A percentile compares a stretch with the other conserved stretches of the same genome.
These are phyloP conservation scores for Suhomyces kunorum DNA, from an alignment of 1,139 yeast species.

Conservation along the genomic window DNA sequence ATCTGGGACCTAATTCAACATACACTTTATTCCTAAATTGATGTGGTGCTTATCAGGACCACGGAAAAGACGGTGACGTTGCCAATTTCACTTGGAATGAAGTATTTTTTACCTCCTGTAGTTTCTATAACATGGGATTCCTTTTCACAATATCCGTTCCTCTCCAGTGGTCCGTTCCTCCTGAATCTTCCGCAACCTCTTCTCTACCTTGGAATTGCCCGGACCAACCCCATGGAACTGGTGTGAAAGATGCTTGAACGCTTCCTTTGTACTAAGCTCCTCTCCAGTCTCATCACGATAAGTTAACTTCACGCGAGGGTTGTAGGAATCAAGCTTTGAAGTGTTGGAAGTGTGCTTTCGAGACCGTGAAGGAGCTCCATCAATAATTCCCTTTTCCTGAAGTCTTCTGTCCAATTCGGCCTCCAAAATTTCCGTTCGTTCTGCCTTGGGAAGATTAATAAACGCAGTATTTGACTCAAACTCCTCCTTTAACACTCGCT, in stretches of 20 bases:
- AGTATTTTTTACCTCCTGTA: conserved; percentile 1
- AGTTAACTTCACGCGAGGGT: conserved; percentile 63
- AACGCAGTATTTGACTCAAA: conserved; percentile 33
- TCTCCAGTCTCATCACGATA: conserved; percentile 77
- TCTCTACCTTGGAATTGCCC: conserved; percentile 17
- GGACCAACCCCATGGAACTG: conserved; percentile 71
- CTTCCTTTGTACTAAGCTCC: conserved; percentile 66
- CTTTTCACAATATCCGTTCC: conserved; percentile 3
- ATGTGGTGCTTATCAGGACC: no score
- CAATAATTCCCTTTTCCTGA: conserved; percentile 27
- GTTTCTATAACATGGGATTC: no score
- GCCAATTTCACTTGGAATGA: no score
- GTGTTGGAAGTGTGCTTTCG: conserved; percentile 3
- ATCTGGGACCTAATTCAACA: no score
- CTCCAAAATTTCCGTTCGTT: conserved; percentile 32
- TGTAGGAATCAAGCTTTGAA: conserved; percentile 45
- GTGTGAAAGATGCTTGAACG: conserved; percentile 82
- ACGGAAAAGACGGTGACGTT: no score
- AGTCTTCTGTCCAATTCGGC: conserved; percentile 34
- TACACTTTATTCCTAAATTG: no score
- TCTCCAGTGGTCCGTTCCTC: conserved; percentile 6
- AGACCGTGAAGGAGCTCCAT: conserved; percentile 19
- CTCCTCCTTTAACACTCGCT: conserved; percentile 43
- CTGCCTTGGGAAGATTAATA: conserved; percentile 32
- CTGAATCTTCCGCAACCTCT: conserved; percentile 13